phyloP scores from a whole-genome alignment of 2,329 filamentous ascomycete genomes.

The Aspergillus sergii region DNA sequence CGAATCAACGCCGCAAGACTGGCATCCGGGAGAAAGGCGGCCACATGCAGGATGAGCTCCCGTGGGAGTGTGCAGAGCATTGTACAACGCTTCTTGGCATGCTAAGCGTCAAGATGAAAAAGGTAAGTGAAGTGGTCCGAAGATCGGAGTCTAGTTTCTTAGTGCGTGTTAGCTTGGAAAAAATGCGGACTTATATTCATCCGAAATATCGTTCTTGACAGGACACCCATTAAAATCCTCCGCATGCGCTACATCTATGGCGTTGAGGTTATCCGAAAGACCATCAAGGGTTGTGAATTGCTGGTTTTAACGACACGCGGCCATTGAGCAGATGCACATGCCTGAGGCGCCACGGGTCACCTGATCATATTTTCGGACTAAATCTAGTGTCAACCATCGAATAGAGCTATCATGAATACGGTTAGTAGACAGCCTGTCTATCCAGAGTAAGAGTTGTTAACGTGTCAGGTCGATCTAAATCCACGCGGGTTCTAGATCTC shows the following conservation, averaged over 20 bases:
- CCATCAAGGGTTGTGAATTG: too few relatives aligned
- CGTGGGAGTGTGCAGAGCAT: background rate
- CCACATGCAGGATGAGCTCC: background rate
- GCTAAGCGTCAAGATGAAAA: background rate
- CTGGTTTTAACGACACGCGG: too few relatives aligned
- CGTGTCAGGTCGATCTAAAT: too few relatives aligned
- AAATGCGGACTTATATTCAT: background rate
- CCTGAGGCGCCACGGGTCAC: too few relatives aligned
- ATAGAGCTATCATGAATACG: too few relatives aligned
- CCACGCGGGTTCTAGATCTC: too few relatives aligned
- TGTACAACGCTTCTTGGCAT: background rate
- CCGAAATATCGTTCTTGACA: background rate
- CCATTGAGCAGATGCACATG: too few relatives aligned
- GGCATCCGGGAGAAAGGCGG: background rate
- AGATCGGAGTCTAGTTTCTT: background rate
- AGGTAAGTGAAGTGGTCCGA: background rate
- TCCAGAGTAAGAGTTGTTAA: too few relatives aligned
- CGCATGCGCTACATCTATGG: background rate
- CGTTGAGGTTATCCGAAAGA: too few relatives aligned
- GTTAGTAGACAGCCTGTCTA: too few relatives aligned
- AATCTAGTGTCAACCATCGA: too few relatives aligned
- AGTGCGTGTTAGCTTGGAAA: background rate
- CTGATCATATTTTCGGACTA: too few relatives aligned
- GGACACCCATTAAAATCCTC: accelerated
- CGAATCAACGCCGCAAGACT: background rate